These are phyloP conservation scores for Paraconiothyrium sp. DNA, from an alignment of 2,329 filamentous ascomycete genomes.

Conservation along the genomic window DNA sequence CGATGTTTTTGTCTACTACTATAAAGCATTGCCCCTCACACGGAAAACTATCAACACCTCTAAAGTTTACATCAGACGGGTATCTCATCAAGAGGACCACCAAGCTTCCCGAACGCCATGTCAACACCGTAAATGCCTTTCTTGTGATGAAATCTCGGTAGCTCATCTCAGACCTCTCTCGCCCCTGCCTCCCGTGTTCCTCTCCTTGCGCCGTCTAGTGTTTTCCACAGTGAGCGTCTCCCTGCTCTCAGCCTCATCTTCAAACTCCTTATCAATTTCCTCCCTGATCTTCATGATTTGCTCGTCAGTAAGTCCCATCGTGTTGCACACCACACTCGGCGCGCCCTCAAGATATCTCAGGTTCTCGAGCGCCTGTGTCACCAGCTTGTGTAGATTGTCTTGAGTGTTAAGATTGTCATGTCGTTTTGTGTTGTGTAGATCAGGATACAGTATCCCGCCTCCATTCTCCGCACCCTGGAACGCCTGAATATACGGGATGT, in stretches of 20 bases:
- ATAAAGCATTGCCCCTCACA: background rate
- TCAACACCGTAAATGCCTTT: background rate
- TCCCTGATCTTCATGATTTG: slow-evolving; percentile 64
- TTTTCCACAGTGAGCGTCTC: slow-evolving; percentile 65
- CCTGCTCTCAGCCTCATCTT: slow-evolving; percentile 70
- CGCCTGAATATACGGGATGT: slow-evolving; percentile 86
- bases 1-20: background rate
- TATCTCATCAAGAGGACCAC: slow-evolving; percentile 14
- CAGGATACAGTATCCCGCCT: slow-evolving; percentile 78
- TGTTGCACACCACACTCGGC: slow-evolving; percentile 79
- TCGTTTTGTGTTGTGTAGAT: slow-evolving; percentile 77
- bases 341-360: slow-evolving; percentile 84
- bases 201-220: slow-evolving; percentile 52
- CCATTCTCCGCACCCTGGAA: slow-evolving; percentile 81
- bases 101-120: background rate
- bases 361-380: slow-evolving; percentile 83
- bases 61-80: slow-evolving; percentile 7
- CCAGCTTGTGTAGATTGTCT: slow-evolving; percentile 78
- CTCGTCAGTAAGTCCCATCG: slow-evolving; percentile 81
- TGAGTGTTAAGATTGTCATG: slow-evolving; percentile 81
- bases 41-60: background rate
- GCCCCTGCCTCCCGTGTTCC: slow-evolving; percentile 56
- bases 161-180: slow-evolving; percentile 46
- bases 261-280: slow-evolving; percentile 73
- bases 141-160: background rate